Evolutionary conservation across 2,329 filamentous ascomycete genomes (phyloP), one percentile per base, ranked within the genome.

Genomic region (Diaporthe batatas): DNA sequence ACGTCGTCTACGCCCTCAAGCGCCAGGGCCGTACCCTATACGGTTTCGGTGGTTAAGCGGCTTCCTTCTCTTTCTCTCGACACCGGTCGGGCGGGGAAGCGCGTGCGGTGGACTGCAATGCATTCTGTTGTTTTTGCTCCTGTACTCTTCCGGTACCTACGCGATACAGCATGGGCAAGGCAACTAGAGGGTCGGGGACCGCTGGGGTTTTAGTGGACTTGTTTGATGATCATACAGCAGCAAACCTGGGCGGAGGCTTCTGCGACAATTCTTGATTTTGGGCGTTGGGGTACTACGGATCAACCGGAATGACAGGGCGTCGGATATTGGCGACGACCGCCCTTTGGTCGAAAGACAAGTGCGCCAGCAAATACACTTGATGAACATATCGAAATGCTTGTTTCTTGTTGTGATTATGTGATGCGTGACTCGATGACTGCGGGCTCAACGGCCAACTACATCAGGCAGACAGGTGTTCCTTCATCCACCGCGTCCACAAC

Each of bases 1-100:
- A 91, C 78, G 89, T 91, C 49, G 89, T 91, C 82, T 90, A 91
- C 79, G 88, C 87, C 72, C 84, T 90, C 76, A 90, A 91, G 87
- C 85, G 90, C 81, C 90, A 91, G 84, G 90, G 90, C 81, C 88
- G 87, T 76, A 92, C 90, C 78, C 88, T 92, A 54, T 91, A 92
- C 85, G 90, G 90, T 86, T 91, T 91, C 86, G 90, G 90, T 86
- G 90, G 90, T 87, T 91, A 85, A 83, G 72, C 74, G 51, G 34
- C 44, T 68, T 44, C 16, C 36, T 68, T 44, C 16, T 53, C 5
- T 59, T 16, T 10, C 16, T 47, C 25, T 53, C 57, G 34, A 42
- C 25, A 39, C 53, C 23, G 32, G 47, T 67, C 23, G 49, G 12
- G 42, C 44, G 70, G 69, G 36, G 23, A 34, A 62, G 39, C 23